Percentiles rank a stretch among this genome's conserved stretches.
These are phyloP conservation scores for Saprolegnia parasitica DNA, from an alignment of 352 stramenopile species.

Conservation along the genomic window DNA sequence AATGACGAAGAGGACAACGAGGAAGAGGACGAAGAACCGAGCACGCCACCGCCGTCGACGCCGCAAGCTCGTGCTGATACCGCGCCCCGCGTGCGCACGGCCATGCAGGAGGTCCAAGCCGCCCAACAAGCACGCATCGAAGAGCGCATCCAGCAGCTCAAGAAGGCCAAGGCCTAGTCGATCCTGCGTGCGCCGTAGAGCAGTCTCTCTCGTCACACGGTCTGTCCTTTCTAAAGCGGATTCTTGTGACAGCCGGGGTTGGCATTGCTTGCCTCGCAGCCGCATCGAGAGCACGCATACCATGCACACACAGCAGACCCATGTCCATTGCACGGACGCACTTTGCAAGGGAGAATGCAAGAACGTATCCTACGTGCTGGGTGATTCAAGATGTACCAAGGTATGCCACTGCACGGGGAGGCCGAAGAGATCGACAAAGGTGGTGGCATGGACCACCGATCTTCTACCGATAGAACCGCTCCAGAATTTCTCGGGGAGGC, in stretches of 20 bases:
- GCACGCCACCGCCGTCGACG: conserved; percentile 1
- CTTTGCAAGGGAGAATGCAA: no score
- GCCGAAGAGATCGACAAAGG: no score
- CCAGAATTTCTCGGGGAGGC: no score
- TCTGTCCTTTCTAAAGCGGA: neutral
- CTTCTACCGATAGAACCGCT: no score
- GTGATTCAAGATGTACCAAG: no score
- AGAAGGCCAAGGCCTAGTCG: conserved; percentile 6
- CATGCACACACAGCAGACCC: no score
- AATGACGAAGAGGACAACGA: neutral
- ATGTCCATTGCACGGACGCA: no score
- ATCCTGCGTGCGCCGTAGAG: neutral
- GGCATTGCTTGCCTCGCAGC: no score
- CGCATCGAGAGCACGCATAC: no score
- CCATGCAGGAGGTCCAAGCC: conserved; percentile 22
- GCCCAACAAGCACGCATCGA: conserved; percentile 22
- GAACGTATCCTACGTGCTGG: no score
- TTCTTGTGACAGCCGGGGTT: neutral
- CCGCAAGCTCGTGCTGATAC: conserved; percentile 13
- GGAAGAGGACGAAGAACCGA: neutral
- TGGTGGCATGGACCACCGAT: no score
- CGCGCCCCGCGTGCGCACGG: conserved; percentile 1
- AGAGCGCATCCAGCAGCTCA: conserved; percentile 19
- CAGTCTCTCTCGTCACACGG: neutral
- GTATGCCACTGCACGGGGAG: no score